Evolutionary conservation across 495 filamentous ascomycete species (phyloP).

Genomic region (Podospora pseudopauciseta): DNA sequence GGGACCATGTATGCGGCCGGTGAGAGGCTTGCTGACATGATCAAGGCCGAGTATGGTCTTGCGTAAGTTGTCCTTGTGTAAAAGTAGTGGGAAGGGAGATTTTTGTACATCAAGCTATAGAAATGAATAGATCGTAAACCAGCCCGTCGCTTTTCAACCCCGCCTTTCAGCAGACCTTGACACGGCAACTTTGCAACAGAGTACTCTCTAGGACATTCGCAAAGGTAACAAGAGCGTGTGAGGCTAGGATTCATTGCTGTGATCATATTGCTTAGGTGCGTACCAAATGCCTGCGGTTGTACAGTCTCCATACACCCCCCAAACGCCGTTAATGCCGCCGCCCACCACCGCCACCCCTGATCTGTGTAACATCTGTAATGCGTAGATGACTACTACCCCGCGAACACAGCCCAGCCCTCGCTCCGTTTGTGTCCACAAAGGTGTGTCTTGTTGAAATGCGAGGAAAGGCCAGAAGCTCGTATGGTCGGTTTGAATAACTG

Average conservation of each 20-base stretch:
- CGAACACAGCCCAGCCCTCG: background rate
- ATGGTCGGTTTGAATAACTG: background rate
- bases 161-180: background rate
- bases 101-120: background rate
- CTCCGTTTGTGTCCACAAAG: background rate
- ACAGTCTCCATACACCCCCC: conserved; percentile 17
- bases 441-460: background rate
- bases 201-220: background rate
- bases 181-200: background rate
- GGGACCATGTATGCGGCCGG: conserved; percentile 52
- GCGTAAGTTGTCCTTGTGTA: background rate
- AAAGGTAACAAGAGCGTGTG: background rate
- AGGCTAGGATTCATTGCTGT: background rate
- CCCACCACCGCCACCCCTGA: background rate
- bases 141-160: background rate
- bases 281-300: conserved; percentile 15
- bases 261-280: background rate
- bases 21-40: conserved; percentile 41
- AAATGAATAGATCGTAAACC: background rate
- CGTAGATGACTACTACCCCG: background rate
- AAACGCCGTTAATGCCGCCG: conserved; percentile 14
- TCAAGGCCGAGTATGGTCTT: conserved; percentile 29
- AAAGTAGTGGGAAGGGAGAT: background rate
- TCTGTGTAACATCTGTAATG: background rate
- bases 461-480: background rate